Evolutionary conservation across 2,329 filamentous ascomycete genomes (phyloP).

Genomic region (Orbilia oligospora): DNA sequence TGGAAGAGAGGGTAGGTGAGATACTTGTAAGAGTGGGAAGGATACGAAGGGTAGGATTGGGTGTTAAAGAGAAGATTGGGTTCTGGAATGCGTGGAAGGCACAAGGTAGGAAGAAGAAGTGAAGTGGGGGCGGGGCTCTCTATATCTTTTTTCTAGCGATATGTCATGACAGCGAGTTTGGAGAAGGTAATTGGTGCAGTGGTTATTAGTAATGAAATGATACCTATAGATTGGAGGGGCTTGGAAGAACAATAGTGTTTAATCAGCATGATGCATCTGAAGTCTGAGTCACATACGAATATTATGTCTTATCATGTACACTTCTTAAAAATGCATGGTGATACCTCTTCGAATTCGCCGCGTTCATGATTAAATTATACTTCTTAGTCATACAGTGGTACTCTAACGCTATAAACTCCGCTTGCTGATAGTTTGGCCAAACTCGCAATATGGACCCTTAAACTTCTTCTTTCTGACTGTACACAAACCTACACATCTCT

Average conservation of each 20-base stretch:
- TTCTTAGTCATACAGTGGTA: neutral
- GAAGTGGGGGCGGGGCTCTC: neutral
- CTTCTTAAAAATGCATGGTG: neutral
- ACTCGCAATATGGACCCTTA: neutral
- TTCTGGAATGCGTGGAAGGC: slow-evolving; percentile 81
- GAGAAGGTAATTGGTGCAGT: neutral
- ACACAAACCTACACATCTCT: slow-evolving; percentile 51
- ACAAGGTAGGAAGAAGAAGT: slow-evolving; percentile 65
- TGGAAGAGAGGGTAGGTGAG: slow-evolving; percentile 83
- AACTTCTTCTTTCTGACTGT: slow-evolving; percentile 34
- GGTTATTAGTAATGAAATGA: slow-evolving; percentile 14
- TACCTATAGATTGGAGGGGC: slow-evolving; percentile 38
- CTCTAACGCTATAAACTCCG: slow-evolving; percentile 5
- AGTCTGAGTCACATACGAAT: slow-evolving; percentile 2
- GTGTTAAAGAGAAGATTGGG: slow-evolving; percentile 82
- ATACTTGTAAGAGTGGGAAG: slow-evolving; percentile 87
- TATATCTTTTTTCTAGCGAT: neutral
- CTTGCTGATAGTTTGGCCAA: neutral
- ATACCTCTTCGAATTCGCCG: neutral
- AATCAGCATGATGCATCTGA: slow-evolving; percentile 17
- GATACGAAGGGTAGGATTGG: slow-evolving; percentile 89
- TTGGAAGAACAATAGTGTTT: slow-evolving; percentile 18
- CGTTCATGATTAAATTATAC: neutral
- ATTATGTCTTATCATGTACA: neutral
- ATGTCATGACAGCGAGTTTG: neutral